Percentiles rank a stretch among this genome's conserved stretches.
These are phyloP conservation scores for Phaseolus lunatus DNA, from an alignment of 306 rosid genomes.

Conservation along the genomic window DNA sequence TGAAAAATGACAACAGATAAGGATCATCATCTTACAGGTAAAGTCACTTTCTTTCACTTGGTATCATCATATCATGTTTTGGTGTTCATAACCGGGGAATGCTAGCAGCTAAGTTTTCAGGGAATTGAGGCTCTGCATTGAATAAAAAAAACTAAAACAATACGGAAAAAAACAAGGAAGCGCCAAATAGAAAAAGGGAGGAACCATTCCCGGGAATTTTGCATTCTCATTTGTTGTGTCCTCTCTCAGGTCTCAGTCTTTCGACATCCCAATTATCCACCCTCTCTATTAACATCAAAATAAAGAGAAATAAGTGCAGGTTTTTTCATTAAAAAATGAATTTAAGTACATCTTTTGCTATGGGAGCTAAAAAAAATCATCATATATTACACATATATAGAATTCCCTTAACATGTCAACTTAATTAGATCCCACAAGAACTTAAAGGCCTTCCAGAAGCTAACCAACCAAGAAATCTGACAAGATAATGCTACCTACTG, in stretches of 20 bases:
- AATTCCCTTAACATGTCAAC: constrained; percentile 38
- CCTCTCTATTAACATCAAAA: constrained; percentile 10
- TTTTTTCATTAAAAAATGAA: constrained; percentile 48
- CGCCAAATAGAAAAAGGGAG: not conserved
- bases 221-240: not conserved
- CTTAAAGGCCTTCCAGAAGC: constrained; percentile 26
- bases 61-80: not conserved
- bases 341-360: constrained; percentile 39
- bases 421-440: constrained; percentile 39
- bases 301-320: constrained; percentile 28
- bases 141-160: not conserved
- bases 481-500: constrained; percentile 39
- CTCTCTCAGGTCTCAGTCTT: not conserved
- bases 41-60: constrained; percentile 7
- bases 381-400: constrained; percentile 40
- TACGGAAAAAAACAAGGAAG: not conserved
- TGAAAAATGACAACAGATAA: constrained; percentile 14
- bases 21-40: not conserved
- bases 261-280: constrained; percentile 15
- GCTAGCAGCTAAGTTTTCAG: not conserved
- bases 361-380: constrained; percentile 32
- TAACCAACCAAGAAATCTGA: constrained; percentile 41
- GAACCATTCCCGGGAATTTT: constrained; percentile 18
- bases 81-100: not conserved
- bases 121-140: not conserved